Conservation (phyloP, 257 asterid species). For the Solanum raphanifolium region DNA sequence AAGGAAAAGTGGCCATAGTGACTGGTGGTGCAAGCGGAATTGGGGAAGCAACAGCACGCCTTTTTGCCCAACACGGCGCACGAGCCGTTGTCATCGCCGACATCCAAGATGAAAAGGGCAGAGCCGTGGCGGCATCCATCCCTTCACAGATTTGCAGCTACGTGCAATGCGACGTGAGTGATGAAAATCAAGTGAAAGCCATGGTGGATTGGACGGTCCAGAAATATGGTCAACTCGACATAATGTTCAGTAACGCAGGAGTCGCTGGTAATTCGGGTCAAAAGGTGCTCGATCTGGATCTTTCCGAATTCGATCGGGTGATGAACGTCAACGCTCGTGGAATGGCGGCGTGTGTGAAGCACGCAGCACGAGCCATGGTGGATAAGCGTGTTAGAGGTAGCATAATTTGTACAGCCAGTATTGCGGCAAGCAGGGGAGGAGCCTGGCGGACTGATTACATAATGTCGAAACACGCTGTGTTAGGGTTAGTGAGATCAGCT, state of each 20-base stretch:
- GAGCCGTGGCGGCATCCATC: slow-evolving; percentile 28
- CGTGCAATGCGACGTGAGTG: slow-evolving; percentile 30
- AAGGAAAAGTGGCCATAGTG: slow-evolving; percentile 33
- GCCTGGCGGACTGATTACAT: slow-evolving; percentile 8
- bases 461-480: slow-evolving; percentile 30
- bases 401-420: slow-evolving; percentile 28
- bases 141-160: slow-evolving; percentile 22
- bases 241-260: slow-evolving; percentile 47
- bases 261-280: slow-evolving; percentile 5
- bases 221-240: slow-evolving; percentile 25
- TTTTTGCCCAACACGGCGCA: slow-evolving; percentile 32
- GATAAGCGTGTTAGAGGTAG: slow-evolving; percentile 11
- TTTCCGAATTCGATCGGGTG: slow-evolving; percentile 5
- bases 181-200: slow-evolving; percentile 35
- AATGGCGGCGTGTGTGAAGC: slow-evolving; percentile 12
- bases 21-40: slow-evolving; percentile 46
- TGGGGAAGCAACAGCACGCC: slow-evolving; percentile 29
- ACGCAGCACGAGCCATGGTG: slow-evolving; percentile 17
- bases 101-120: slow-evolving; percentile 29
- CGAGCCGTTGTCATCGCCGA: slow-evolving; percentile 43
- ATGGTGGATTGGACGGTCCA: slow-evolving; percentile 24
- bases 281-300: slow-evolving; percentile 24
- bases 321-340: slow-evolving; percentile 26
- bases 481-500: slow-evolving; percentile 34
- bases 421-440: slow-evolving; percentile 7